Base-by-base conservation (phyloP, 2,329 filamentous ascomycete genomes). In the Neospermospora avenae region DNA sequence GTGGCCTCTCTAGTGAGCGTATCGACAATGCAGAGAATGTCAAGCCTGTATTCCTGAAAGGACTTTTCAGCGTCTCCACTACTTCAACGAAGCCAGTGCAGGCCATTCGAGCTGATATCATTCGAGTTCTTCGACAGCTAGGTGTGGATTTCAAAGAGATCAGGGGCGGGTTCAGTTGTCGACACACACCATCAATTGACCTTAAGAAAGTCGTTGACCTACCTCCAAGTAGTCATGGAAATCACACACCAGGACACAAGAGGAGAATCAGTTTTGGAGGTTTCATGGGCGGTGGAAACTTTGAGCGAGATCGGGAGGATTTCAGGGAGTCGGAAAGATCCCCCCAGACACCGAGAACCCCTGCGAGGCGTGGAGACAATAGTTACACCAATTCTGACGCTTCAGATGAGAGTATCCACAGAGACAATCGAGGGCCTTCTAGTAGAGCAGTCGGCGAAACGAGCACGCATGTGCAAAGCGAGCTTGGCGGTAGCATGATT, bases 11-110 rank as follows among this genome's bases (percentile, higher is more conserved):
- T 8, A 84, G 81, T 1, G 85, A 88, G 42, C 77, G 83, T 24
- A 74, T 87, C 10, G 82, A 85, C 63, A 86, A 84, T 67, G 86
- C 89, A 4, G 91, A 96, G 67, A 84, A 93, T 62, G 87, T 93
- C 56, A 97, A 96, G 74, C 95, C 95, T 0, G 95, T 98, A 3
- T 98, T 89, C 74, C 83, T 99, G 59, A 99, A 98, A 75, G 95
- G 95, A 4, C 81, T 99, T 18, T 98, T 99, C 77, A 98, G 93
- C 70, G 95, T 98, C 57, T 96, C 91, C 3, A 99, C 95, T 0
- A 99, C 95, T 6, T 97, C 92, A 60, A 95, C 88, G 71, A 96
- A 96, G 72, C 91, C 93, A 0, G 84, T 98, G 11, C 80, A 86
- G 1, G 86, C 91, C 61, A 99, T 99, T 64, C 86, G 93, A 41